These are phyloP conservation scores for Penicillium rolfsii DNA, from an alignment of 2,329 filamentous ascomycete species.

Conservation along the genomic window DNA sequence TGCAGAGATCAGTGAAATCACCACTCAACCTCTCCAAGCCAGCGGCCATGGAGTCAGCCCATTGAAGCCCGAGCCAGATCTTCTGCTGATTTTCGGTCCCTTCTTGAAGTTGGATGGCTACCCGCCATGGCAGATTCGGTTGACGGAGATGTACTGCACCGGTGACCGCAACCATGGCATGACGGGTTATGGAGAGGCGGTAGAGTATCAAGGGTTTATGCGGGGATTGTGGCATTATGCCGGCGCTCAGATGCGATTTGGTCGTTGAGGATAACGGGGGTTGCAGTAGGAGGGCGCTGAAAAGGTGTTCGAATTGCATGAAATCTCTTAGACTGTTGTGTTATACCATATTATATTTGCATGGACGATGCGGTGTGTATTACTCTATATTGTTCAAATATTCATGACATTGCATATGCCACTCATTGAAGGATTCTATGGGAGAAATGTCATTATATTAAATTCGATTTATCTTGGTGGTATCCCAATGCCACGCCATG, in stretches of 20 bases:
- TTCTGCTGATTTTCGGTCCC: conserved; percentile 84
- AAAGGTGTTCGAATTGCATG: neutral
- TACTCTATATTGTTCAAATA: conserved; percentile 2
- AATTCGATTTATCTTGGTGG: conserved; percentile 7
- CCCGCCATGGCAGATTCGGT: conserved; percentile 91
- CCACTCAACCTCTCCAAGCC: conserved; percentile 34
- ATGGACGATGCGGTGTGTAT: conserved; percentile 9
- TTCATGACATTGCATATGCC: neutral
- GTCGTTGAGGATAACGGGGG: conserved; percentile 49
- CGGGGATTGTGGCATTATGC: conserved; percentile 81
- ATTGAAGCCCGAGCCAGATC: conserved; percentile 85
- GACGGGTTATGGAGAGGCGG: conserved; percentile 50
- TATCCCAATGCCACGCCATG: conserved; percentile 19
- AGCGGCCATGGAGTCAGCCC: conserved; percentile 10
- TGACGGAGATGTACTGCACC: conserved; percentile 88
- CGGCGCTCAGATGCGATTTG: conserved; percentile 85
- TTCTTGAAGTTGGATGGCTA: conserved; percentile 85
- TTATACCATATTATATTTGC: conserved; percentile 18
- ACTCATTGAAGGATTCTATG: neutral
- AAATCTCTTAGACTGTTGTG: neutral
- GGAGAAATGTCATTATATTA: conserved; percentile 8
- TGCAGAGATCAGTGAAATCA: conserved; percentile 73
- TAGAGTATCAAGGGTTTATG: conserved; percentile 94
- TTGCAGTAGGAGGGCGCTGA: neutral
- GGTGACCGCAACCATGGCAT: conserved; percentile 45